These are phyloP conservation scores for Viola odorata DNA, from an alignment of 345 rosid genomes.

Conservation along the genomic window DNA sequence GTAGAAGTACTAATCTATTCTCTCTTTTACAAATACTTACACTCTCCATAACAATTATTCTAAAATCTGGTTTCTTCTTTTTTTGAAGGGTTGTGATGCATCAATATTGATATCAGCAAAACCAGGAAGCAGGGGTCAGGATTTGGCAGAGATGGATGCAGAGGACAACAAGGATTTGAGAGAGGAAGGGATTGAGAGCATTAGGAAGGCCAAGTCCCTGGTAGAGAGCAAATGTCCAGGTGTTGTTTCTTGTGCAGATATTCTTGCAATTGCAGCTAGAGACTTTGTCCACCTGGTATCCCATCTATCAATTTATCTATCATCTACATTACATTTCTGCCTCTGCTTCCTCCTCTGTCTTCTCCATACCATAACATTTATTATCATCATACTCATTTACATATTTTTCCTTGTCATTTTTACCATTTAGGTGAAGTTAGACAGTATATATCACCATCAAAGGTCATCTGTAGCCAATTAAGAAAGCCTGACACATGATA, in stretches of 20 bases:
- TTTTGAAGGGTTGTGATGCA: conserved; percentile 76
- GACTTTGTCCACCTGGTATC: conserved; percentile 64
- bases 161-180: conserved; percentile 59
- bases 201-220: conserved; percentile 57
- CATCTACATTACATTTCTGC: too few relatives aligned
- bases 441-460: too few relatives aligned
- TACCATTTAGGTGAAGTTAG: background rate
- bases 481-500: too few relatives aligned
- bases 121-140: conserved; percentile 41
- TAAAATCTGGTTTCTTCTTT: background rate
- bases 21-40: background rate
- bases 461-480: too few relatives aligned
- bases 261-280: conserved; percentile 80
- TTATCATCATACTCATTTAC: background rate
- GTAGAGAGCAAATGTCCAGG: conserved; percentile 80
- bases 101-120: conserved; percentile 58
- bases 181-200: conserved; percentile 53
- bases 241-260: conserved; percentile 80
- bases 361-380: background rate
- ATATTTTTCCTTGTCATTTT: background rate
- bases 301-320: background rate
- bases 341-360: too few relatives aligned
- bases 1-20: conserved; percentile 44
- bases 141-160: conserved; percentile 72
- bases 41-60: background rate